These are phyloP conservation scores for Aspergillus vadensis DNA, from an alignment of 2,329 filamentous ascomycete species.

Conservation along the genomic window DNA sequence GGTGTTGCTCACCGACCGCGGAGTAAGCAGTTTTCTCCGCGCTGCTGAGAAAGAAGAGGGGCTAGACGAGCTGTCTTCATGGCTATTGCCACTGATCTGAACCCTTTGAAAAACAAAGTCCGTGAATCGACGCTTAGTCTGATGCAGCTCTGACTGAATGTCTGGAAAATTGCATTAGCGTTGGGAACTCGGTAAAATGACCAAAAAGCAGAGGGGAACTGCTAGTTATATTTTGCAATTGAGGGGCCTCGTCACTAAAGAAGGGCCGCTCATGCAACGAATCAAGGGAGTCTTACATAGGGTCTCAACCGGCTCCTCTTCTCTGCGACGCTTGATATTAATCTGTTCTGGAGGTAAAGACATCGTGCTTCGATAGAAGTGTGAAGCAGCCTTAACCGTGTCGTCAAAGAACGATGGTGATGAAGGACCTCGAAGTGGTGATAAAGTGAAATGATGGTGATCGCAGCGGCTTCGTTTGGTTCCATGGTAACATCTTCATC, in stretches of 20 bases:
- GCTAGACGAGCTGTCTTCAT: constrained; percentile 16
- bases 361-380: constrained; percentile 33
- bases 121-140: constrained; percentile 52
- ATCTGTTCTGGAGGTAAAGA: constrained; percentile 53
- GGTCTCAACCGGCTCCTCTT: constrained; percentile 59
- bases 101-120: constrained; percentile 52
- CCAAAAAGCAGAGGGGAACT: neutral
- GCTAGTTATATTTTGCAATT: neutral
- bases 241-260: neutral
- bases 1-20: constrained; percentile 39
- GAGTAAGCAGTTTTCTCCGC: constrained; percentile 33
- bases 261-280: neutral
- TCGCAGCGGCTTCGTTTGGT: constrained; percentile 6
- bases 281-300: constrained; percentile 44
- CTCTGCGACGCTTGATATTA: constrained; percentile 59
- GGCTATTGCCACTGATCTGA: constrained; percentile 26
- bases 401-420: neutral
- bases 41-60: constrained; percentile 23
- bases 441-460: constrained; percentile 7
- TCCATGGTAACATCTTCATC: constrained; percentile 9
- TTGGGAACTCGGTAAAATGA: neutral
- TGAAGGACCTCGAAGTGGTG: neutral
- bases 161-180: constrained; percentile 33
- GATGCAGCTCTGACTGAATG: constrained; percentile 47
- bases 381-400: neutral